Evolutionary conservation across 345 rosid genomes (phyloP).

Genomic region (Raphanus sativus): DNA sequence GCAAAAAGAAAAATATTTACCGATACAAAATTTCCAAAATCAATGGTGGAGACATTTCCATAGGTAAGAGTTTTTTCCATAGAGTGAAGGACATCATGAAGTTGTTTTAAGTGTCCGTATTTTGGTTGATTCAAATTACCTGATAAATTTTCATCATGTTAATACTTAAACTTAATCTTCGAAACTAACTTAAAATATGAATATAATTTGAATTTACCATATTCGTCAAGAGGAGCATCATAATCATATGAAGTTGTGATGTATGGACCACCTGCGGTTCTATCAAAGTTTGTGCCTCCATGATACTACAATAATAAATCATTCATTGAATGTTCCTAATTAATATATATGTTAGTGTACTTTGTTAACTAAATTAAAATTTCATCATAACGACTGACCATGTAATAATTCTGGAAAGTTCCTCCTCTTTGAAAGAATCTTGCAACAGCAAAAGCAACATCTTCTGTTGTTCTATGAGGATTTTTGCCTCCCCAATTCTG

Average conservation of each 20-base stretch:
- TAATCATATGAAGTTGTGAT: constrained; percentile 62
- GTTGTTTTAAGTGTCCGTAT: constrained; percentile 70
- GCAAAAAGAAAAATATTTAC: constrained; percentile 24
- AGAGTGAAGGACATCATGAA: constrained; percentile 52
- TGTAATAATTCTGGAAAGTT: constrained; percentile 59
- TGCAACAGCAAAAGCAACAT: constrained; percentile 60
- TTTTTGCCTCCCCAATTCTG: constrained; percentile 53
- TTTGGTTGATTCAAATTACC: constrained; percentile 76
- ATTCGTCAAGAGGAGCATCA: constrained; percentile 64
- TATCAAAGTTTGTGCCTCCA: constrained; percentile 71
- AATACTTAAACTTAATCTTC: neutral
- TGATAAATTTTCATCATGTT: neutral
- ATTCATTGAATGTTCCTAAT: neutral
- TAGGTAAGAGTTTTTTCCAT: constrained; percentile 56
- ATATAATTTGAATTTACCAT: constrained; percentile 34
- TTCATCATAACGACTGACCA: constrained; percentile 42
- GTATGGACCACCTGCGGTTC: constrained; percentile 66
- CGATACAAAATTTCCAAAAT: constrained; percentile 41
- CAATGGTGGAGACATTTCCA: constrained; percentile 43
- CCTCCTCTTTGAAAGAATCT: constrained; percentile 58
- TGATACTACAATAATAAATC: constrained; percentile 47
- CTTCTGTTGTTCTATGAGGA: constrained; percentile 59
- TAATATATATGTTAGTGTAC: neutral
- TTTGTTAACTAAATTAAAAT: neutral
- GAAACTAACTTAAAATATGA: neutral